Conservation (phyloP, 169 alveolate species). For the Cryptosporidium tyzzeri region DNA sequence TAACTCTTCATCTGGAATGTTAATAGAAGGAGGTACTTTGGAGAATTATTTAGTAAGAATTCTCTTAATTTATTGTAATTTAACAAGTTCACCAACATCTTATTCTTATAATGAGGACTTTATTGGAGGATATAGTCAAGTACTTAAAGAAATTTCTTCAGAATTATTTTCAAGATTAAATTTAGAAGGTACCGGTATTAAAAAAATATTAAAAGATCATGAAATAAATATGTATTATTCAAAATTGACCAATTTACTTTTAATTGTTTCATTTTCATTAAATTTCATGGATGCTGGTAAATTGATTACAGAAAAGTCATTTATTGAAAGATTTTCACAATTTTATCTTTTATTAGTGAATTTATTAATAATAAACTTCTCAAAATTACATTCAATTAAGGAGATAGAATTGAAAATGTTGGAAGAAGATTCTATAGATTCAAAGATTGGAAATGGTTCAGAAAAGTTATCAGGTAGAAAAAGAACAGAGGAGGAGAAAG, state of each 20-base stretch:
- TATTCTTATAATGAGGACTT: constrained; percentile 24
- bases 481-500: constrained; percentile 5
- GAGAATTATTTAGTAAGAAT: neutral
- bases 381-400: constrained; percentile 29
- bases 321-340: constrained; percentile 31
- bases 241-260: constrained; percentile 9
- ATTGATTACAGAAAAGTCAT: neutral
- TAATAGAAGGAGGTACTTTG: neutral
- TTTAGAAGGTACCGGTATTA: neutral
- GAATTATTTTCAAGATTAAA: constrained; percentile 20
- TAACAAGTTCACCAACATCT: constrained; percentile 16
- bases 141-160: constrained; percentile 16
- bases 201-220: neutral
- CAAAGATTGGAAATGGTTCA: neutral
- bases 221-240: neutral
- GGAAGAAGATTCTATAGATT: neutral
- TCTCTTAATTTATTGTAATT: neutral
- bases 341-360: constrained; percentile 22
- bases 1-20: neutral
- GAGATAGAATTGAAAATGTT: neutral
- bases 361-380: constrained; percentile 43
- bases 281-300: constrained; percentile 15
- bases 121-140: constrained; percentile 7
- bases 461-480: constrained; percentile 6
- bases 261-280: constrained; percentile 24